A percentile compares a stretch with the other conserved stretches of the same genome.
Evolutionary conservation across 2,329 filamentous ascomycete species (phyloP).

Genomic region (Hyphodiscus sp.): DNA sequence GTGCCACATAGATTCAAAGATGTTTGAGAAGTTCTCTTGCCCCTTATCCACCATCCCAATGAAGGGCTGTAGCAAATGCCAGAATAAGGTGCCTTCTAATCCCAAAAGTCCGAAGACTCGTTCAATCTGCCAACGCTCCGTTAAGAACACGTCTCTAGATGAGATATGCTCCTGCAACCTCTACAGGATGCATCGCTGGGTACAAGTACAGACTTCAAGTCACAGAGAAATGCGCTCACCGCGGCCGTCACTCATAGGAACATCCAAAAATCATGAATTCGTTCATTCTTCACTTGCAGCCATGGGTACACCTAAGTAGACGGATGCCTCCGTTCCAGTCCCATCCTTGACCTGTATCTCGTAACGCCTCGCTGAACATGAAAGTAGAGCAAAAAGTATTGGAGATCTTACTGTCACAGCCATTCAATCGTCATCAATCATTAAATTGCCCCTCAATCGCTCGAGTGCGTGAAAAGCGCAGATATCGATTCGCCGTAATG

Average conservation of each 20-base stretch:
- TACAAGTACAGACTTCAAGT: constrained; percentile 4
- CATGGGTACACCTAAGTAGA: constrained; percentile 8
- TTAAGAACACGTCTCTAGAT: constrained; percentile 66
- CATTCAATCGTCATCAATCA: constrained; percentile 32
- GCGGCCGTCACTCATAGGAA: constrained; percentile 2
- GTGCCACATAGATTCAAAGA: constrained; percentile 52
- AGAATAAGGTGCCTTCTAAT: constrained; percentile 31
- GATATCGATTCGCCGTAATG: constrained; percentile 85
- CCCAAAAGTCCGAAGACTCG: constrained; percentile 24
- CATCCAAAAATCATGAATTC: neutral
- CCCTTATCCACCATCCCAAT: constrained; percentile 28
- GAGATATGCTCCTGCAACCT: constrained; percentile 67
- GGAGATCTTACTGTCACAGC: constrained; percentile 31
- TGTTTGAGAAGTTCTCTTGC: constrained; percentile 32
- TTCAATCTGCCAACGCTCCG: constrained; percentile 67
- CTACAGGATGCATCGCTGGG: constrained; percentile 70
- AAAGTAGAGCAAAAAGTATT: constrained; percentile 41
- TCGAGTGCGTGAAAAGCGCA: constrained; percentile 25
- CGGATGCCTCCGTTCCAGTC: neutral
- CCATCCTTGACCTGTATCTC: neutral
- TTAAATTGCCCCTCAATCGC: constrained; percentile 23
- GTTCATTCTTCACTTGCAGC: constrained; percentile 7
- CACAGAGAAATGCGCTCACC: neutral
- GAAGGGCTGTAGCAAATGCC: constrained; percentile 25
- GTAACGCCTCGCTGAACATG: constrained; percentile 26